Evolutionary conservation across 345 rosid species (phyloP).

Genomic region (Fremontodendron californicum): DNA sequence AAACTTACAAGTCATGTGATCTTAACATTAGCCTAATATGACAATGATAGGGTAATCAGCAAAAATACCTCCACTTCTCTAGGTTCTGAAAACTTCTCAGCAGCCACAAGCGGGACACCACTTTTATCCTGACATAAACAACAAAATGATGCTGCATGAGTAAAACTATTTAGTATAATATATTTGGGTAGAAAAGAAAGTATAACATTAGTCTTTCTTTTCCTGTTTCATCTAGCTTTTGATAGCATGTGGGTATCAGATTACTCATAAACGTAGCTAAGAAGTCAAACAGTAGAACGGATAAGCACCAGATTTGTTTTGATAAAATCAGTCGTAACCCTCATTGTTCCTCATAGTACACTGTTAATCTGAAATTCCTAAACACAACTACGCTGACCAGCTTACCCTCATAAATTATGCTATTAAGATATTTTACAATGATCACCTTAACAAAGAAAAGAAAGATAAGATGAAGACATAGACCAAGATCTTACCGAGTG

Average conservation of each 20-base stretch:
- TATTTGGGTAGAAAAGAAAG: not conserved
- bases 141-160: conserved; percentile 9
- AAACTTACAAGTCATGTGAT: not conserved
- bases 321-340: not conserved
- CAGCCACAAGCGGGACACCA: conserved; percentile 72
- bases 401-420: not conserved
- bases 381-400: not conserved
- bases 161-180: not conserved
- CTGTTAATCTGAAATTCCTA: not conserved
- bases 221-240: conserved; percentile 1
- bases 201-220: not conserved
- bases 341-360: not conserved
- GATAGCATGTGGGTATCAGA: not conserved
- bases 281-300: not conserved
- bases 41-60: not conserved
- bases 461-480: not conserved
- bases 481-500: conserved; percentile 52
- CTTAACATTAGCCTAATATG: not conserved
- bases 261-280: not conserved
- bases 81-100: conserved; percentile 80
- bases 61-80: conserved; percentile 79
- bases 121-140: conserved; percentile 68
- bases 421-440: not conserved
- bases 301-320: not conserved
- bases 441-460: not conserved